Base-by-base conservation (phyloP, 805 yeast species). In the Kurtzmaniella cleridarum region DNA sequence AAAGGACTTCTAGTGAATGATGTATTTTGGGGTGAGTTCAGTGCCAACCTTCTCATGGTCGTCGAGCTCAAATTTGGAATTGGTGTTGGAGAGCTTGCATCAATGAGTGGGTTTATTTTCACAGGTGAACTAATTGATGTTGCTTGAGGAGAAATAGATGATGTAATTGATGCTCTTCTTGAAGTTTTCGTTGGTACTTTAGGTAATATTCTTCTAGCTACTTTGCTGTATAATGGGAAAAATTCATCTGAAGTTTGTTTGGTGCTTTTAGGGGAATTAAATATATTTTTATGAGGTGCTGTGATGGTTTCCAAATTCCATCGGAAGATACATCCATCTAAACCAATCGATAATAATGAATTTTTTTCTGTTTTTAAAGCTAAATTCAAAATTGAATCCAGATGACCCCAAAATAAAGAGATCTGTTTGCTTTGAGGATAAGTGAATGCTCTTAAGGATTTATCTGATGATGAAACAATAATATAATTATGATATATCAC, bases 371-470 rank as follows among this genome's bases (percentile, higher is more conserved):
- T 38, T 5, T 46, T 38, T 8, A 60, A 39, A 6, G 56, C 43
- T 14, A 81, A 41, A 0, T 76, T 73, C 11, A 74, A 53, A 4
- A 79, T 67, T 1, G 71, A 55, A 30, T 79, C 69, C 60, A 57
- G 61, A 35, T 64, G 71, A 1, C 69, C 90, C 83, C 84, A 82
- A 34, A 66, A 73, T 0, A 71, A 63, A 6, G 75, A 66, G 8
- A 78, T 32, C 8, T 67, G 67, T 36, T 60, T 72, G 1, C 81
- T 83, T 6, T 62, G 63, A 1, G 48, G 40, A 43, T 67, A 72
- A 23, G 66, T 64, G 49, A 73, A 79, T 2, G 67, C 48, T 17
- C 84, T 57, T 2, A 83, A 55, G 20, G 84, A 73, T 51, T 78
- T 79, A 53, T 82, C 89, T 0, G 76, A 54, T 2, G 77, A 67